Evolutionary conservation across 768 basidiomycete species (phyloP).

Genomic region (Bullera alba): DNA sequence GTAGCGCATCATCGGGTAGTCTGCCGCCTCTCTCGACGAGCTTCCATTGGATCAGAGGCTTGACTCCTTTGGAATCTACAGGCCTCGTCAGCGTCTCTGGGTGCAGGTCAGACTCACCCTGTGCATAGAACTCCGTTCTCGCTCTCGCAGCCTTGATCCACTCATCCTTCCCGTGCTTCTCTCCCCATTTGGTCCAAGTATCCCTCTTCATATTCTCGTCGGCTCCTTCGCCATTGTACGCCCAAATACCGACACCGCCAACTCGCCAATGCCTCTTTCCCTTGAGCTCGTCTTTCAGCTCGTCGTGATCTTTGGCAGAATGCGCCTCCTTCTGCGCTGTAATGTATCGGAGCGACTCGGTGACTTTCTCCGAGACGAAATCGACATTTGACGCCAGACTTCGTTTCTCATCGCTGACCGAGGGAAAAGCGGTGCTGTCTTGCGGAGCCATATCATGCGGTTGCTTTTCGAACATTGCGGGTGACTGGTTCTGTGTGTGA

Average conservation of each 20-base stretch:
- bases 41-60: slow-evolving; percentile 39
- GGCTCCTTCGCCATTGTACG: slow-evolving; percentile 17
- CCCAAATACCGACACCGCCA: slow-evolving; percentile 31
- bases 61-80: slow-evolving; percentile 30
- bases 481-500: too few relatives aligned
- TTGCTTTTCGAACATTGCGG: too few relatives aligned
- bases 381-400: neutral
- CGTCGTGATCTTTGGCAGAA: neutral
- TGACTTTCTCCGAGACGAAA: neutral
- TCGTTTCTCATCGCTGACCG: neutral
- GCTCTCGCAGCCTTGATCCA: slow-evolving; percentile 25
- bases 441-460: too few relatives aligned
- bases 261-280: slow-evolving; percentile 4
- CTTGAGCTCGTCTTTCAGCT: neutral
- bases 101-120: slow-evolving; percentile 4
- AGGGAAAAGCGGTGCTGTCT: too few relatives aligned
- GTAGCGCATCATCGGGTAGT: slow-evolving; percentile 34
- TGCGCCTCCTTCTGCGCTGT: neutral
- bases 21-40: slow-evolving; percentile 31
- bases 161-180: slow-evolving; percentile 19
- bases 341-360: neutral
- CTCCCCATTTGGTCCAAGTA: slow-evolving; percentile 27
- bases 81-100: too few relatives aligned
- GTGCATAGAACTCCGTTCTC: slow-evolving; percentile 29
- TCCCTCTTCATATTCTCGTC: slow-evolving; percentile 20